A percentile compares a stretch with the other conserved stretches of the same genome.
phyloP scores from a whole-genome alignment of 495 filamentous ascomycete genomes.

The Astrocystis sublimbata region DNA sequence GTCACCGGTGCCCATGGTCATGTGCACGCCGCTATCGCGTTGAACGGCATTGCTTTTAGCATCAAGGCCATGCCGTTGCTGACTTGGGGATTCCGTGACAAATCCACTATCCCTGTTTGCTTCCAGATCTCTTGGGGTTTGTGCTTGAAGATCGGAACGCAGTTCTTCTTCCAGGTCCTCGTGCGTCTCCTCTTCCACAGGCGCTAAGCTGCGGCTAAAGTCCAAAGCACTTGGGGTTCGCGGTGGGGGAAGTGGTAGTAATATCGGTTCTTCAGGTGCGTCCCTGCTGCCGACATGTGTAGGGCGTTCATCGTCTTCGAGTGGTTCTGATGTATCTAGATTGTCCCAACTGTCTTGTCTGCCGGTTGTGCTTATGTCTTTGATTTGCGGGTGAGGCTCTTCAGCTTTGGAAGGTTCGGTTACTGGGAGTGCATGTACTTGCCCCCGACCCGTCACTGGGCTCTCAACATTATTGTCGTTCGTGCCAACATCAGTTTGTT shows the following conservation, averaged over 20 bases:
- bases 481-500: background rate
- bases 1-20: constrained; percentile 23
- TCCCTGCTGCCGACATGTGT: background rate
- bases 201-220: constrained; percentile 41
- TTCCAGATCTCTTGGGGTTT: constrained; percentile 26
- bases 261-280: constrained; percentile 8
- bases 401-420: background rate
- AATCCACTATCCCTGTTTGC: constrained; percentile 54
- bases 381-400: constrained; percentile 8
- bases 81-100: constrained; percentile 43
- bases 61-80: constrained; percentile 26
- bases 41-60: constrained; percentile 33
- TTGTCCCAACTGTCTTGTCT: constrained; percentile 27
- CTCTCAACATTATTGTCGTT: constrained; percentile 21
- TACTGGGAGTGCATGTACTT: constrained; percentile 22
- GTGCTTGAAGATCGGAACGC: background rate
- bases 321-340: constrained; percentile 27
- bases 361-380: constrained; percentile 18
- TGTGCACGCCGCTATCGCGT: constrained; percentile 56
- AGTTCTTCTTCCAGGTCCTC: constrained; percentile 39
- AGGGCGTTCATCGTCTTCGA: constrained; percentile 4
- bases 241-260: constrained; percentile 22
- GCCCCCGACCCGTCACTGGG: constrained; percentile 22
- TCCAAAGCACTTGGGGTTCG: constrained; percentile 22
- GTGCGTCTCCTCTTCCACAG: constrained; percentile 44